Base-by-base conservation (phyloP, 2,329 filamentous ascomycete species). In the Aspergillus transmontanensis region DNA sequence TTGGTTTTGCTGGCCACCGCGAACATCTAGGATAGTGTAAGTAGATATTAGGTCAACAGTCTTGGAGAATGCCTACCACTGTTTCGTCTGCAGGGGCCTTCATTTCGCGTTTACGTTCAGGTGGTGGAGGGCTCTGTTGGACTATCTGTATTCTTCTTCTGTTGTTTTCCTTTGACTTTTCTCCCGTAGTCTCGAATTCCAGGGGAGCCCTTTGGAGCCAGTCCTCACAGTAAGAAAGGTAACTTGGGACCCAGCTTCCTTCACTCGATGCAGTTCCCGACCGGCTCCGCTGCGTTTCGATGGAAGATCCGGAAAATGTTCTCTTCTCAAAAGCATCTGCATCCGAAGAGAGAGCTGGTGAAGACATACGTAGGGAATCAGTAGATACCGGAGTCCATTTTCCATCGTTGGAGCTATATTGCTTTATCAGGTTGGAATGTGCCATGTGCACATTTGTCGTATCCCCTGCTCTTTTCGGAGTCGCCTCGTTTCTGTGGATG, bases 61-160 rank as follows among this genome's bases (percentile, higher is more conserved):
- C 16, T 9, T 16, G 6, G n/a, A 26, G 12, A 36, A 46, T 43
- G 66, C 70, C 67, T 60, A 76, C 72, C 60, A 74, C 67, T 48
- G 68, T 66, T 53, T 68, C 67, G n/a, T 70, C 66, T 12, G 58
- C 16, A 5, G 71, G 62, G 23, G 66, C 64, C 58, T 64, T 66
- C 50, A 64, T 32, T 26, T 46, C 64, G 36, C 61, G 56, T 55
- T 70, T 70, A 32, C 70, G 60, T 36, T 68, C 68, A 12, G 66
- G 69, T 62, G 70, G 69, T 4, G 73, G 71, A 34, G 72, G 71
- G 60, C 71, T 73, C 43, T 77, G 71, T 63, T 78, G 75, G 10
- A 78, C 73, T 50, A 78, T 78, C 59, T 78, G 76, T 30, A 70
- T 74, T 61, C 77, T 78, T 11, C 76, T 69, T 48, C 76, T 67